phyloP scores from a whole-genome alignment of 495 filamentous ascomycete genomes.

The Penicillium bialowiezense region DNA sequence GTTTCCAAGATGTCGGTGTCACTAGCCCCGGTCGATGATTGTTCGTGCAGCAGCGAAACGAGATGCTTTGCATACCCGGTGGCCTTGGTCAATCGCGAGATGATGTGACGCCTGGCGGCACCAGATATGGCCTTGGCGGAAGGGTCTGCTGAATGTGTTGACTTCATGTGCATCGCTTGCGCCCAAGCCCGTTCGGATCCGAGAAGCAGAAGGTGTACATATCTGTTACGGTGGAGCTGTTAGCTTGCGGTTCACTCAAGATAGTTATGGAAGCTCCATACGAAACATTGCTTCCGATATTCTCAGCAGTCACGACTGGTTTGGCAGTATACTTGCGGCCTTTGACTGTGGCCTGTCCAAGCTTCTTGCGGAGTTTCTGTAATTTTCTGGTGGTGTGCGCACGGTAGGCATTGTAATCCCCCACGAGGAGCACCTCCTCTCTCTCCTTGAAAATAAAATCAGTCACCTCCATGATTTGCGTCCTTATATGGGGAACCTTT shows the following conservation, averaged over 20 bases:
- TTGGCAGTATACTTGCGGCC: constrained; percentile 79
- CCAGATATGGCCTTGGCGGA: constrained; percentile 71
- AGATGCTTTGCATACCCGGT: constrained; percentile 66
- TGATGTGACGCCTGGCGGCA: constrained; percentile 77
- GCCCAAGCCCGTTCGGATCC: constrained; percentile 94
- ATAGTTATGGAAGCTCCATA: constrained; percentile 39
- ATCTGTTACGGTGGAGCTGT: constrained; percentile 49
- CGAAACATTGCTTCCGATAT: constrained; percentile 76
- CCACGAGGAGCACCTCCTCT: constrained; percentile 78
- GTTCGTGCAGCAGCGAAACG: constrained; percentile 59
- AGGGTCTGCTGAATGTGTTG: constrained; percentile 71
- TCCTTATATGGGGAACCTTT: constrained; percentile 3
- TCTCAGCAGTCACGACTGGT: constrained; percentile 66
- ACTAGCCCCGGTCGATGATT: constrained; percentile 57
- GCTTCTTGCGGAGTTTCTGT: constrained; percentile 78
- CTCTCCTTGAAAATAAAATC: constrained; percentile 71
- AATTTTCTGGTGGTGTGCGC: constrained; percentile 75
- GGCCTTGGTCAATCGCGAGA: constrained; percentile 81
- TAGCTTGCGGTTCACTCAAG: constrained; percentile 5
- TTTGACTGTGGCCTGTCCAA: constrained; percentile 77
- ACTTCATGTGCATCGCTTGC: constrained; percentile 91
- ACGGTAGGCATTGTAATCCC: constrained; percentile 86
- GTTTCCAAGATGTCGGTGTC: constrained; percentile 79
- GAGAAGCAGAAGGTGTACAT: constrained; percentile 74
- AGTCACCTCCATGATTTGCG: constrained; percentile 79